phyloP scores from a whole-genome alignment of 2,329 filamentous ascomycete genomes.

The Thermomyces lanuginosus region DNA sequence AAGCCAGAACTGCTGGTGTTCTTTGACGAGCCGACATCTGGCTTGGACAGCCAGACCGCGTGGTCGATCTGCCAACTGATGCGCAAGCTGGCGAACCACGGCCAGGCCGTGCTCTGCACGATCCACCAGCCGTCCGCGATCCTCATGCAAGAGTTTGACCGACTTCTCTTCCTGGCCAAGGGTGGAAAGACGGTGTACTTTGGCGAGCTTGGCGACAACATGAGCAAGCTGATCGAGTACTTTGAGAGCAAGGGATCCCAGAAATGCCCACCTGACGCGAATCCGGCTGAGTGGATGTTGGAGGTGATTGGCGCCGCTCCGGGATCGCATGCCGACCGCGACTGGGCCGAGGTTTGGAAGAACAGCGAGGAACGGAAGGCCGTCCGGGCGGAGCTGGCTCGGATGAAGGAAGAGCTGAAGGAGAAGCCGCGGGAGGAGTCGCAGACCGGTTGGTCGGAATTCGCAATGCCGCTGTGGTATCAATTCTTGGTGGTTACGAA shows the following conservation, averaged over 20 bases:
- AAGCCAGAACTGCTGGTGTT: slow-evolving; percentile 82
- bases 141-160: slow-evolving; percentile 73
- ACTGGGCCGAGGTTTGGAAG: slow-evolving; percentile 50
- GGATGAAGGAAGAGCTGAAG: slow-evolving; percentile 29
- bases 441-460: slow-evolving; percentile 49
- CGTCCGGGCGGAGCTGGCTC: slow-evolving; percentile 42
- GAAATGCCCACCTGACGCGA: slow-evolving; percentile 44
- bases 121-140: slow-evolving; percentile 93
- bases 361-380: slow-evolving; percentile 39
- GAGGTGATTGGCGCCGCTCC: slow-evolving; percentile 43
- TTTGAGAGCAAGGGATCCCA: slow-evolving; percentile 50
- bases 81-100: slow-evolving; percentile 74
- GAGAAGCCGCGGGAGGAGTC: slow-evolving; percentile 36
- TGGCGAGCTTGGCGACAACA: slow-evolving; percentile 44
- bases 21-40: slow-evolving; percentile 87
- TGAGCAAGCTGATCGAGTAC: slow-evolving; percentile 56
- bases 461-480: slow-evolving; percentile 55
- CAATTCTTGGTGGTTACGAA: slow-evolving; percentile 53
- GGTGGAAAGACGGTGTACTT: slow-evolving; percentile 56
- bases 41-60: slow-evolving; percentile 81
- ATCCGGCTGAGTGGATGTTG: slow-evolving; percentile 64
- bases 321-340: slow-evolving; percentile 44
- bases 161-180: slow-evolving; percentile 45
- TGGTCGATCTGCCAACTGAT: slow-evolving; percentile 83
- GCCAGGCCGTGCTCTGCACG: slow-evolving; percentile 84